Conservation (phyloP, 176 grass and related monocot genomes). For the Miscanthus lutarioriparius region DNA sequence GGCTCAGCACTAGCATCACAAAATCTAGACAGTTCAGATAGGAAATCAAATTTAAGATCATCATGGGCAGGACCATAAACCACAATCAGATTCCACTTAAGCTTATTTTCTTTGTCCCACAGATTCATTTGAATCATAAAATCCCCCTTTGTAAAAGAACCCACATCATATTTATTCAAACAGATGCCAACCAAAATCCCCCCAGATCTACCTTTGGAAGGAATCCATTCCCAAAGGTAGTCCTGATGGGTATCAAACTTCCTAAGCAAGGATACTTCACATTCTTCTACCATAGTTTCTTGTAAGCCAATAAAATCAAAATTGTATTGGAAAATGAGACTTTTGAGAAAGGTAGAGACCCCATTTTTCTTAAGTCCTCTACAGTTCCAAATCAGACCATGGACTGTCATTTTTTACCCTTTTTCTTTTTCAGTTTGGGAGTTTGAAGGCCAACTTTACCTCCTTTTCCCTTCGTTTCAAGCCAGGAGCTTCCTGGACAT, state of each 20-base stretch:
- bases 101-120: not conserved
- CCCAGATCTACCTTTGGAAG: not conserved
- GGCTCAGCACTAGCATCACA: accelerated
- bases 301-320: no score
- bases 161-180: accelerated
- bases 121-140: not conserved
- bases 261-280: no score
- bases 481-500: no score
- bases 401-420: no score
- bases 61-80: not conserved
- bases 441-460: no score
- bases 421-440: no score
- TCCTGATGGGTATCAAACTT: accelerated
- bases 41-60: not conserved
- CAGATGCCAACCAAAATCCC: not conserved
- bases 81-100: not conserved
- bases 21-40: accelerated
- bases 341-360: no score
- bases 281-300: no score
- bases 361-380: no score
- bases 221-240: not conserved
- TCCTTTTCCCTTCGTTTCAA: no score
- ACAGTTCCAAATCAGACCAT: no score
- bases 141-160: accelerated
- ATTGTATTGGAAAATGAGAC: no score